Percentiles rank a stretch among this genome's conserved stretches.
These are phyloP conservation scores for Cutaneotrichosporon dermatis DNA, from an alignment of 1,284 basidiomycete genomes.

Conservation along the genomic window DNA sequence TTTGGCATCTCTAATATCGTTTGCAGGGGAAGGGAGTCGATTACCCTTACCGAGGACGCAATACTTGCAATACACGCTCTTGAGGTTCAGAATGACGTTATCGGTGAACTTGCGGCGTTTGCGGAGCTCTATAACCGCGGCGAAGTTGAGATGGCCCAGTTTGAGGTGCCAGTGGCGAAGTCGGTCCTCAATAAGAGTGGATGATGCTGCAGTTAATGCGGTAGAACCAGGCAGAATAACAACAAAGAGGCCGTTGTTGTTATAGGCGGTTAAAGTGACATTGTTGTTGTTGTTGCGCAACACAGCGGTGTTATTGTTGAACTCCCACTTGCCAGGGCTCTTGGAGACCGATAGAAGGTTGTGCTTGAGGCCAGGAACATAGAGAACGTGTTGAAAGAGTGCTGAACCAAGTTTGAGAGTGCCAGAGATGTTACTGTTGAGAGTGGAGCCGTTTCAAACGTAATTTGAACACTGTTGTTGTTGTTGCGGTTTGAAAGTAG, in stretches of 20 bases:
- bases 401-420: background rate
- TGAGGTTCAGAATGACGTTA: too few species aligned
- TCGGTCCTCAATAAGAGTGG: too few species aligned
- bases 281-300: background rate
- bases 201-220: too few species aligned
- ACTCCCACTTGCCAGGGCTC: background rate
- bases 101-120: too few species aligned
- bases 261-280: background rate
- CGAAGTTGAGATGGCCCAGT: background rate
- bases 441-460: background rate
- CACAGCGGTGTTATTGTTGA: background rate
- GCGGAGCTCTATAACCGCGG: background rate
- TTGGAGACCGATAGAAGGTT: background rate
- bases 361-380: background rate
- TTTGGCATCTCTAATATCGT: background rate
- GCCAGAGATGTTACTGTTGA: background rate
- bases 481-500: background rate
- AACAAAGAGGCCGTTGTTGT: background rate
- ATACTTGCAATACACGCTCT: background rate
- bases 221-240: too few species aligned
- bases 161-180: background rate
- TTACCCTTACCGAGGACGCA: background rate
- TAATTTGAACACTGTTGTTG: background rate
- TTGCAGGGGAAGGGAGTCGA: background rate
- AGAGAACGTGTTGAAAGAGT: background rate